Evolutionary conservation across 768 basidiomycete genomes (phyloP), one percentile per base, ranked within the genome.

Genomic region (Leucosporidium yakuticum): DNA sequence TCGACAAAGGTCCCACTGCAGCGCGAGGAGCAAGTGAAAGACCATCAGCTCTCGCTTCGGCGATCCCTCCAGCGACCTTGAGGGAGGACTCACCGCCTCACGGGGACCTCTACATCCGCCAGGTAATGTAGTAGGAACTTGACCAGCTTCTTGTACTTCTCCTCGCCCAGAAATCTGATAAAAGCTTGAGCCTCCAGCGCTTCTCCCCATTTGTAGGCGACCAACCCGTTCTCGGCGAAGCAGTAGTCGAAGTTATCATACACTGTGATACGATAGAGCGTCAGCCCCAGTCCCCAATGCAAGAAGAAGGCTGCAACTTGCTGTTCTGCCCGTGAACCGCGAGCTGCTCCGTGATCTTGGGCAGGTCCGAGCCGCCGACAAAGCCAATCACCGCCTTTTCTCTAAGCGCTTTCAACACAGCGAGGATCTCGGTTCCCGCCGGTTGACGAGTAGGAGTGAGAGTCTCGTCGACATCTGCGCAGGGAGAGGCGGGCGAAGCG

Each of bases 161-260:
- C 93, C 79, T 99, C 95, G 21, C 96, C 95, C 47, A 98, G 73
- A 69, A 83, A 86, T 59, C 87, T 83, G 81, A 99, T 98, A 80
- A 96, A 98, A 0, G 89, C 89, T 72, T 91, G 85, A 0, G 90
- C 86, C 23, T 81, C 83, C 21, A 98, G 82, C 32, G 80, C 80
- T 77, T 89, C 82, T 20, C 90, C 90, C 20, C 88, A 79, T 78
- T 88, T 92, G 82, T 84, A 96, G 1, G 94, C 95, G 3, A 84
- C 90, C 55, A 99, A 79, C 17, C 96, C 96, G 75, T 99, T 99
- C 82, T 99, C 96, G 31, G 89, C 87, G 74, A 98, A 98, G 15
- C 80, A 85, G 75, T 88, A 99, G 79, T 98, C 96, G 74, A 91
- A 98, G 65, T 86, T 84, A 0, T 91, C 82, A 62, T 89, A 74